Percentiles rank a stretch among this genome's conserved stretches.
These are phyloP conservation scores for Zasmidium angulare DNA, from an alignment of 2,329 filamentous ascomycete species.

Conservation along the genomic window DNA sequence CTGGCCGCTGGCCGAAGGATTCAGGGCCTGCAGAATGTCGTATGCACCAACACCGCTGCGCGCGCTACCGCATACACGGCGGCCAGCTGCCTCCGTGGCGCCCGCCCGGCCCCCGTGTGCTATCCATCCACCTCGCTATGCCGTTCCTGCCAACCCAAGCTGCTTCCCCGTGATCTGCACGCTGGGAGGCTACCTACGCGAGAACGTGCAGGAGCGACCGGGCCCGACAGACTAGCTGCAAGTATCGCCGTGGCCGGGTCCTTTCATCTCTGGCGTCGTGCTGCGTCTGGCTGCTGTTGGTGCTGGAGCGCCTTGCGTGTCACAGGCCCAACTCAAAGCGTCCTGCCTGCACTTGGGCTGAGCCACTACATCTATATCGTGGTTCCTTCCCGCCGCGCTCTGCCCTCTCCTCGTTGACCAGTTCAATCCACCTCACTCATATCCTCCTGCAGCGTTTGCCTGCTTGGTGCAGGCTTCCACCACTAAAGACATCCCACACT, in stretches of 20 bases:
- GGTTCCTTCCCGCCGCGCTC: conserved; percentile 8
- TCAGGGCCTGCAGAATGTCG: conserved; percentile 13
- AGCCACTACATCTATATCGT: conserved; percentile 16
- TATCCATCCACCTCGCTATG: conserved; percentile 4
- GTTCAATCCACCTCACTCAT: neutral
- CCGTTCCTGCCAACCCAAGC: too few relatives aligned
- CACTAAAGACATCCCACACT: too few relatives aligned
- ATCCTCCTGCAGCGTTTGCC: neutral
- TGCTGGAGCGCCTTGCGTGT: conserved; percentile 13
- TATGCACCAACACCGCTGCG: conserved; percentile 11
- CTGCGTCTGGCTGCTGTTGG: neutral
- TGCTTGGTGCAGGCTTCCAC: neutral
- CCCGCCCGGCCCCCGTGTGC: conserved; percentile 7
- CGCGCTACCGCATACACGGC: neutral
- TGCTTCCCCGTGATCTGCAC: conserved; percentile 19
- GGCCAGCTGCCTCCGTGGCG: conserved; percentile 13
- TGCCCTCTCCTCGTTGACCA: conserved; percentile 1
- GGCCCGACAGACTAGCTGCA: conserved; percentile 5
- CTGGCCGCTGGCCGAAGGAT: conserved; percentile 17
- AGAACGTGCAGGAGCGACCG: conserved; percentile 14
- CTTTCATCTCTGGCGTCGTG: conserved; percentile 14
- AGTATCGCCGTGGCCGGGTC: conserved; percentile 8
- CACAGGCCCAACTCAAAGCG: conserved; percentile 1
- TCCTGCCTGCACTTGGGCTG: conserved; percentile 7
- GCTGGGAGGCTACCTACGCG: conserved; percentile 3